Evolutionary conservation across 2,329 filamentous ascomycete species (phyloP).

Genomic region (Epichloe elymi): DNA sequence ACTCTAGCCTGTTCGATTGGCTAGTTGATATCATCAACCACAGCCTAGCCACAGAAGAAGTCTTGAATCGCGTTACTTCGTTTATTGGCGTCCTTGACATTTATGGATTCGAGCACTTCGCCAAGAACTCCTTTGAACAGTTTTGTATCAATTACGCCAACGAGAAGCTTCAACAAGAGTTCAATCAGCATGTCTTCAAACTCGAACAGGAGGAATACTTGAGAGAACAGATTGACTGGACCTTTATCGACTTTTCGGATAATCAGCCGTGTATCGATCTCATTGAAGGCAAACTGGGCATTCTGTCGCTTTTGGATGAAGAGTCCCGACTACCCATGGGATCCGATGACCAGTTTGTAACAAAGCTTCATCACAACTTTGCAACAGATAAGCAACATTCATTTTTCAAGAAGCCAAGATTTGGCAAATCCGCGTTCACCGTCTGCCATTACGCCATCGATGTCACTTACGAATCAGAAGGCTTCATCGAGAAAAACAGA

Average conservation of each 20-base stretch:
- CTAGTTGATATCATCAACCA: constrained; percentile 93
- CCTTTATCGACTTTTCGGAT: constrained; percentile 97
- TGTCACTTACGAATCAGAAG: constrained; percentile 96
- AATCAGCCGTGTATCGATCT: constrained; percentile 98
- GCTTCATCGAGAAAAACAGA: constrained; percentile 98
- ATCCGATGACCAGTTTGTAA: constrained; percentile 92
- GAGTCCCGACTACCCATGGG: constrained; percentile 96
- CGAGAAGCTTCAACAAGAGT: constrained; percentile 97
- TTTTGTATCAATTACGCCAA: constrained; percentile 99
- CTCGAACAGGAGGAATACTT: constrained; percentile 97
- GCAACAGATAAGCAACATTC: constrained; percentile 80
- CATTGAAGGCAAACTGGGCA: constrained; percentile 92
- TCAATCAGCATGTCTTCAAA: constrained; percentile 99
- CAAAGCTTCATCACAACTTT: constrained; percentile 90
- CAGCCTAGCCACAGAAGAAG: constrained; percentile 78
- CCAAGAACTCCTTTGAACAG: constrained; percentile 98
- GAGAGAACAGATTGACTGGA: constrained; percentile 95
- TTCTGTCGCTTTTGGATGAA: constrained; percentile 85
- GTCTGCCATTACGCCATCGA: constrained; percentile 97
- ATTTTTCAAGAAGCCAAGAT: constrained; percentile 97
- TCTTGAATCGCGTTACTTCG: constrained; percentile 66
- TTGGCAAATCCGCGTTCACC: constrained; percentile 94
- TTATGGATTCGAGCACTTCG: constrained; percentile 97
- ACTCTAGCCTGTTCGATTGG: constrained; percentile 98
- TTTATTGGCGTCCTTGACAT: constrained; percentile 99